Percentiles rank a stretch among this genome's conserved stretches.
phyloP scores from a whole-genome alignment of 2,329 filamentous ascomycete genomes.

The Periconia macrospinosa region DNA sequence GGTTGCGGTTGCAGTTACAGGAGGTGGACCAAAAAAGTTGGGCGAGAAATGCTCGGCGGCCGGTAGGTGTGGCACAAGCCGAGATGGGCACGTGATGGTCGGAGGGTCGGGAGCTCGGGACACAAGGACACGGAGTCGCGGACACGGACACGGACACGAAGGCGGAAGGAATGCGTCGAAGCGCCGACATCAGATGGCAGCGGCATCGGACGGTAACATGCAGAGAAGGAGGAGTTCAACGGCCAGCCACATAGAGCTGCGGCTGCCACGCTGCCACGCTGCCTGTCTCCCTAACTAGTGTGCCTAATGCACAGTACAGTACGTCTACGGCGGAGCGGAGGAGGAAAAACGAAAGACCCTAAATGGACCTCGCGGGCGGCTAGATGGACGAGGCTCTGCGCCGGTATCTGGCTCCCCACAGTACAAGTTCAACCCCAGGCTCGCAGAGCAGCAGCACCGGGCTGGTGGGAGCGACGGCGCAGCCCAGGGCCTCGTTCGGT shows the following conservation, averaged over 20 bases:
- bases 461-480: slow-evolving; percentile 15
- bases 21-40: slow-evolving; percentile 12
- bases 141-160: neutral
- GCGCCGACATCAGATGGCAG: neutral
- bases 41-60: slow-evolving; percentile 11
- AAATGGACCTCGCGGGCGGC: slow-evolving; percentile 18
- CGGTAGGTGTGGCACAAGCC: neutral
- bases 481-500: slow-evolving; percentile 9
- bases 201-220: neutral
- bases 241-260: no score
- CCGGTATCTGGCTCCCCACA: slow-evolving; percentile 12
- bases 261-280: no score
- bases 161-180: no score
- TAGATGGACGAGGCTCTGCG: slow-evolving; percentile 13
- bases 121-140: no score
- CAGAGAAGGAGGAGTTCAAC: neutral
- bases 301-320: no score
- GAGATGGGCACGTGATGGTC: neutral
- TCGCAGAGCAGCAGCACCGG: slow-evolving; percentile 10
- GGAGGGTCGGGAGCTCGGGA: neutral
- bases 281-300: no score
- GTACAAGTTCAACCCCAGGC: no score
- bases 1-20: slow-evolving; percentile 8
- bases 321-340: neutral
- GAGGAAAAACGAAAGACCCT: slow-evolving; percentile 26